These are phyloP conservation scores for Pythium brassicae DNA, from an alignment of 352 stramenopile genomes.

Conservation along the genomic window DNA sequence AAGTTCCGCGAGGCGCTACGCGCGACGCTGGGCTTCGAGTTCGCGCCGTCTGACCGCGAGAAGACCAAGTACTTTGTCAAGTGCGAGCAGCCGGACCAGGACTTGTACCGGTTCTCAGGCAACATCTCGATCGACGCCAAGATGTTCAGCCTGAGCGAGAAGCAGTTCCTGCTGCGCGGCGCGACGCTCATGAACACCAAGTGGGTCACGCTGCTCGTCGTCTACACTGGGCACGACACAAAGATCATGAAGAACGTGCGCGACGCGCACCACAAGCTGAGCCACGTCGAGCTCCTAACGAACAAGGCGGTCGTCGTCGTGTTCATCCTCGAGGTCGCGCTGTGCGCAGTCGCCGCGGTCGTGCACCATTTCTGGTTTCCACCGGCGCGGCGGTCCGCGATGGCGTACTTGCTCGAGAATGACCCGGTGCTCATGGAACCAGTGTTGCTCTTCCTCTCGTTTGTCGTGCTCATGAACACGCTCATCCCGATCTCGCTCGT, in stretches of 20 bases:
- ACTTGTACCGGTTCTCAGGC: conserved; percentile 74
- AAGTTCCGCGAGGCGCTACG: conserved; percentile 56
- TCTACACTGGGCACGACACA: conserved; percentile 86
- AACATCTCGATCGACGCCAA: conserved; percentile 60
- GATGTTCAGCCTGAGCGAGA: conserved; percentile 64
- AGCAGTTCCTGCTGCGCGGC: conserved; percentile 70
- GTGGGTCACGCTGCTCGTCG: conserved; percentile 58
- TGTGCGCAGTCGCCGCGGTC: conserved; percentile 53
- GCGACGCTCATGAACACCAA: conserved; percentile 82
- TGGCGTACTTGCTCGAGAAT: conserved; percentile 8
- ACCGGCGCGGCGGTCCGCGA: neutral
- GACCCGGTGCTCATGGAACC: conserved; percentile 5
- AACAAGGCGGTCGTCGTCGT: conserved; percentile 75
- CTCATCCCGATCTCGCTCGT: conserved; percentile 94
- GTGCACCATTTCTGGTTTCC: conserved; percentile 27
- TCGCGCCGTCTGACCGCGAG: conserved; percentile 24
- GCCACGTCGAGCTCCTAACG: conserved; percentile 73
- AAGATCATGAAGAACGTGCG: conserved; percentile 90
- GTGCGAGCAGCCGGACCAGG: conserved; percentile 72
- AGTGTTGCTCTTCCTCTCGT: conserved; percentile 85
- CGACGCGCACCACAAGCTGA: conserved; percentile 78
- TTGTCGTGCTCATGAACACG: conserved; percentile 89
- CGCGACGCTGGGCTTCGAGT: conserved; percentile 30
- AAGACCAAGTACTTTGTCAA: conserved; percentile 61
- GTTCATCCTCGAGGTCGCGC: conserved; percentile 64